These are phyloP conservation scores for Blastomyces silverae DNA, from an alignment of 2,329 filamentous ascomycete genomes.

Conservation along the genomic window DNA sequence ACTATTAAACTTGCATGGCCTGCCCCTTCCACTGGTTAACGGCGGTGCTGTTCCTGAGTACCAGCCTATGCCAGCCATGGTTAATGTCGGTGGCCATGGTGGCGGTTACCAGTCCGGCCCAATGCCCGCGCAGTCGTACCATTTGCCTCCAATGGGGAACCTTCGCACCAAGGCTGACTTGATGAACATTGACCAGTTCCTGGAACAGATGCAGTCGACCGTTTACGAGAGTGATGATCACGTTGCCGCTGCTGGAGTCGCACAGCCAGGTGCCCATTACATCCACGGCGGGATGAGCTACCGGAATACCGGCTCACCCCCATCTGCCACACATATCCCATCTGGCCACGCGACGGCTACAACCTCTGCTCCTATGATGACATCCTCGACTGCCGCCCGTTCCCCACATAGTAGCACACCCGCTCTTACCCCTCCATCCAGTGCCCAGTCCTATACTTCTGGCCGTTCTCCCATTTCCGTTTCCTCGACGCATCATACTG, in stretches of 20 bases:
- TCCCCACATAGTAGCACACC: conserved; percentile 51
- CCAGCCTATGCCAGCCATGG: conserved; percentile 47
- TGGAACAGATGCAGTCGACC: conserved; percentile 92
- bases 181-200: conserved; percentile 85
- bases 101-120: conserved; percentile 51
- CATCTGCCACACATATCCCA: conserved; percentile 35
- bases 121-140: conserved; percentile 70
- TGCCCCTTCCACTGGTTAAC: conserved; percentile 56
- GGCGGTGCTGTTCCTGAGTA: conserved; percentile 48
- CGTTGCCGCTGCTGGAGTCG: conserved; percentile 69
- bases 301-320: conserved; percentile 53
- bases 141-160: conserved; percentile 77
- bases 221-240: conserved; percentile 89
- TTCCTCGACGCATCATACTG: conserved; percentile 43
- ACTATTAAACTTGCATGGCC: conserved; percentile 70
- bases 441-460: conserved; percentile 56
- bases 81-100: conserved; percentile 49
- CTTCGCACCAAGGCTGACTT: conserved; percentile 90
- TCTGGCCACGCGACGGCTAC: conserved; percentile 37
- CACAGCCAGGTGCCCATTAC: conserved; percentile 65
- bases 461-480: conserved; percentile 55
- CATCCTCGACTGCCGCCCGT: conserved; percentile 37
- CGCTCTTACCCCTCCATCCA: conserved; percentile 56
- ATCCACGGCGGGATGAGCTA: conserved; percentile 48
- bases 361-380: conserved; percentile 37